A percentile compares a stretch with the other conserved stretches of the same genome.
Conservation (phyloP, 768 basidiomycete genomes). For the Panellus pusillus region DNA sequence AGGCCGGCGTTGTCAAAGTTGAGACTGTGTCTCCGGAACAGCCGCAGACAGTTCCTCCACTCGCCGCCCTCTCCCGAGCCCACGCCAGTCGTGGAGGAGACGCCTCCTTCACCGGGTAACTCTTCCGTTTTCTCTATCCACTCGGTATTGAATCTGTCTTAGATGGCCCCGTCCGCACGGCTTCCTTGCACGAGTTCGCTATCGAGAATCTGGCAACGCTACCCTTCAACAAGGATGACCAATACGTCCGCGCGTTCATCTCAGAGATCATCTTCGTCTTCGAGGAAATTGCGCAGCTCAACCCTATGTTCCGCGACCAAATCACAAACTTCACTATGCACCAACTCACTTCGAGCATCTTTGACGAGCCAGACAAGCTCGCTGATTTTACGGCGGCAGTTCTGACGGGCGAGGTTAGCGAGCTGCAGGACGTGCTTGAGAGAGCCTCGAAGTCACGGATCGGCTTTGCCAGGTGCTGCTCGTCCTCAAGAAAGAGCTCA, state of each 20-base stretch:
- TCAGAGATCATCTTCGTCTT: conserved; percentile 95
- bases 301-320: conserved; percentile 97
- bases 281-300: conserved; percentile 97
- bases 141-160: conserved; percentile 6
- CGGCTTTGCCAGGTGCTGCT: conserved; percentile 86
- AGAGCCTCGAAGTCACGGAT: conserved; percentile 81
- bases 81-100: conserved; percentile 22
- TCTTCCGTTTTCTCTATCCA: neutral
- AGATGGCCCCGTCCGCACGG: conserved; percentile 71
- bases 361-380: conserved; percentile 95
- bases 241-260: conserved; percentile 94
- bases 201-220: conserved; percentile 81
- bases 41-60: conserved; percentile 47
- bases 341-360: conserved; percentile 89
- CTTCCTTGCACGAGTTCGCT: conserved; percentile 80
- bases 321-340: conserved; percentile 96
- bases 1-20: conserved; percentile 50
- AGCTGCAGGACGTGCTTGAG: conserved; percentile 93
- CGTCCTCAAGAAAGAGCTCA: conserved; percentile 96
- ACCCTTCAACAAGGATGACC: conserved; percentile 89
- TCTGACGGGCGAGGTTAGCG: conserved; percentile 86
- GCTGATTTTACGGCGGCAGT: conserved; percentile 98
- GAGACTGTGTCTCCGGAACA: conserved; percentile 44
- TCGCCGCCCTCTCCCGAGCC: conserved; percentile 40
- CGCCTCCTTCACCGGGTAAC: conserved; percentile 23